Evolutionary conservation across 2,329 filamentous ascomycete species (phyloP), one percentile per base, ranked within the genome.

Genomic region (Aspergillus brasiliensis): DNA sequence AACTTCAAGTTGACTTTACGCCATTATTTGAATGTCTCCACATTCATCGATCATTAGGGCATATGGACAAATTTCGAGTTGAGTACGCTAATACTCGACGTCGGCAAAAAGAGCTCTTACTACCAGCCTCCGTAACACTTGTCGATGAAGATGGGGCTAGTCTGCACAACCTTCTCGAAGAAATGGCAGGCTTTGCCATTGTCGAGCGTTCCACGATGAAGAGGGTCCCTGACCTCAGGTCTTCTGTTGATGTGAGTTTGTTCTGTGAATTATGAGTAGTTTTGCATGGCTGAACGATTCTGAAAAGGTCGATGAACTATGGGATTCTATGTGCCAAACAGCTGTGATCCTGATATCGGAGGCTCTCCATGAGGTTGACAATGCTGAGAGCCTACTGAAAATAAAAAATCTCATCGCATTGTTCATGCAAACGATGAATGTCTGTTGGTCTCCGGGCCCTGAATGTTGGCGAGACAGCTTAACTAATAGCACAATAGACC

Each of bases 381-480:
- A 96, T 72, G 92, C 95, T 11, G 93, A 98, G 72, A 86, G 90
- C 27, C 81, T 99, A 37, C 81, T 98, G n/a, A 96, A 95, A 74
- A 93, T 97, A 71, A 99, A 99, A 76, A 92, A 92, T 48, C 86
- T 96, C 25, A 88, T 98, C 71, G 91, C 93, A 3, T 82, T 99
- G 13, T 99, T 99, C 74, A 96, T 98, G 69, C 91, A 99, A 72
- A 98, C 95, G 1, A 97, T 99, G 94, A 92, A 97, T 83, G 91
- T 91, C 75, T 71, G 84, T 70, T 8, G 5, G 25, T 42, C 3
- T 23, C 28, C 3, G 21, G n/a, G 28, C 40, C 40, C 42, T 46
- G 46, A 56, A 42, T 61, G 34, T 37, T 40, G 21, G 51, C 67
- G 38, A 65, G 21, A 42, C 40, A 10, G 17, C 15, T 51, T 10